Base-by-base conservation (phyloP, 192 early-diverging fungal genomes). In the Lobosporangium transversale region DNA sequence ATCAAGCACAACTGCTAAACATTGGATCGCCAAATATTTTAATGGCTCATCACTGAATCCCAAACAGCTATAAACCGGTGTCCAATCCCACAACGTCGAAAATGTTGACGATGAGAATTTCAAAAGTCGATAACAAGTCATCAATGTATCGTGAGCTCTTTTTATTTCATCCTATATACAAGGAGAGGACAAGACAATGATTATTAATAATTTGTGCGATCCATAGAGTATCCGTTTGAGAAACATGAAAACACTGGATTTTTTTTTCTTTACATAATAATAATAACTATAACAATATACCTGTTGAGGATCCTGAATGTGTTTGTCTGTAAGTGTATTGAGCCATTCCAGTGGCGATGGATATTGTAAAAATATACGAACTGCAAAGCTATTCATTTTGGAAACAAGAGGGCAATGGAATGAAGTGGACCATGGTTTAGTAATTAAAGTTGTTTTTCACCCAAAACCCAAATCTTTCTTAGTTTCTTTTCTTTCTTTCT, bases 81-180 rank as follows among this genome's bases (percentile, higher is more conserved):
- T 80, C 85, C 84, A 86, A 56, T 86, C 81, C 87, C 87, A 88
- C n/a, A 88, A 48, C 21, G 66, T 49, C 11, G 47, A 49, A 68
- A 88, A 88, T 15, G 80, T 88, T 18, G 53, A 61, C 26, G 53
- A 57, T 31, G 87, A 86, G 69, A 81, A 85, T 32, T 51, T 74
- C 32, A 88, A 51, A 31, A 88, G 71, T 61, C 82, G 76, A 68
- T 84, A 86, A 15, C 80, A 70, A 21, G 85, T 88, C 68, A 85
- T 58, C 35, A 88, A 49, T 26, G 86, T 65, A 36, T 66, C 59
- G 58, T 81, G 79, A 14, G 83, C 59, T 59, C 78, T 48, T 30
- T 47, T 45, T n/a, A 53, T 75, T 21, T 53, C 47, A 5, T 65
- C 65, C 81, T 82, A 68, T 35, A 14, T 14, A 1, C 24, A 61